These are phyloP conservation scores for Stagonosporopsis cucurbitacearum DNA, from an alignment of 2,329 filamentous ascomycete species.

Conservation along the genomic window DNA sequence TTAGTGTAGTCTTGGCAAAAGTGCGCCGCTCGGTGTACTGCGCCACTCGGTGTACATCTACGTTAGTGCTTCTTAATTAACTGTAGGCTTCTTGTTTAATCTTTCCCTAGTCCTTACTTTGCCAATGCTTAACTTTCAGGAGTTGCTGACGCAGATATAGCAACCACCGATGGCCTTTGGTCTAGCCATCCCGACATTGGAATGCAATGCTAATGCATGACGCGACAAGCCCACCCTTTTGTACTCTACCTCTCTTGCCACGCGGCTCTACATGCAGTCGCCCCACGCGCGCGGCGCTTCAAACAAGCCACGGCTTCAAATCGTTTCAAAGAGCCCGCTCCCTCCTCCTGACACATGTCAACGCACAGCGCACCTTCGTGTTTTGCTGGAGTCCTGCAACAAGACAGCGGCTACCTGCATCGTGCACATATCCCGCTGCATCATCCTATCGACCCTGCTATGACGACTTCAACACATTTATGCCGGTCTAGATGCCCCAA, in stretches of 20 bases:
- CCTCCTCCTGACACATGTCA: constrained; percentile 12
- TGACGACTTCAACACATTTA: constrained; percentile 10
- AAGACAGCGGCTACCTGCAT: background rate
- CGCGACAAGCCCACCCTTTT: background rate
- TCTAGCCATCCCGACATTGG: background rate
- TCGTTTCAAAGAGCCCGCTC: constrained; percentile 9
- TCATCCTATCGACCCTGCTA: constrained; percentile 2
- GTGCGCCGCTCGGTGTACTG: no score
- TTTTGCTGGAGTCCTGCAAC: constrained; percentile 1
- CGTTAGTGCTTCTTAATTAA: background rate
- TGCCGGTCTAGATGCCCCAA: constrained; percentile 8
- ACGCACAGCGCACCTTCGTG: constrained; percentile 9
- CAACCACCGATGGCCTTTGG: background rate
- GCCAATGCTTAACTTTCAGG: background rate
- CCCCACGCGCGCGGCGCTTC: constrained; percentile 11
- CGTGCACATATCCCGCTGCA: background rate
- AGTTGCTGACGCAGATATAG: background rate
- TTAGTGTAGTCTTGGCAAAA: no score
- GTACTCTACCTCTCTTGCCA: constrained; percentile 5
- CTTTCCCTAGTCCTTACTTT: background rate
- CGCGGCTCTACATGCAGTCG: constrained; percentile 7
- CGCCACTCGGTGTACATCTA: no score
- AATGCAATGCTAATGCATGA: background rate
- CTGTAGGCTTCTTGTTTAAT: no score
- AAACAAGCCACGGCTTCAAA: constrained; percentile 2